Evolutionary conservation across 108 stramenopile genomes (phyloP), one percentile per base, ranked within the genome.

Genomic region (Cyclotella cryptica): DNA sequence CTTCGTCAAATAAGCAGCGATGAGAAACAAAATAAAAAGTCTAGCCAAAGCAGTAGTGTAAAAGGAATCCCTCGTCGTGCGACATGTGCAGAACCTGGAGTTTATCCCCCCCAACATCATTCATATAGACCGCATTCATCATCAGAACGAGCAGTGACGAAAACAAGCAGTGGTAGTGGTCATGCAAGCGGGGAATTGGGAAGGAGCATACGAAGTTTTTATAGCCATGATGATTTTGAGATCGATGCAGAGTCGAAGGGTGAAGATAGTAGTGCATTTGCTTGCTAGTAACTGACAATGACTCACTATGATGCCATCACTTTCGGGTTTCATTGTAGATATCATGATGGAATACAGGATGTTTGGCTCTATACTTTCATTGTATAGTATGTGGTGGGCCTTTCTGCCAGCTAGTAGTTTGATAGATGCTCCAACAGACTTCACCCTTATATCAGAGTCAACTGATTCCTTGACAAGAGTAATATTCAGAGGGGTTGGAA

Each of bases 181-280:
- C 12, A 15, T 21, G 15, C 30, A 19, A 12, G 24, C 24, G 60
- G 30, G 14, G 35, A n/a, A 3, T 39, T 15, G 11, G 60, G 29
- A 15, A 61, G 35, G 30, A 61, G 60, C 12, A 61, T 61, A 12
- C 29, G 60, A 10, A 19, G 19, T 39, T 61, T 61, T 39, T 61
- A 61, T 21, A 61, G 60, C 13, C 29, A 61, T 35, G 13, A 39
- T 61, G 60, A 49, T n/a, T 6, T 35, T 35, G 35, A 35, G 35
- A 35, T 6, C 2, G 35, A 35, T 35, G 35, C 35, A 5, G n/a
- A 61, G 1, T 61, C 60, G 4, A 61, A 61, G 29, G 45, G 24
- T 1, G 57, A 49, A 7, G 30, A 72, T 61, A 39, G 35, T n/a
- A 61, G 60, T 61, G 60, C 60, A 1, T 61, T 61, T 39, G 60